Evolutionary conservation across 2,329 filamentous ascomycete genomes (phyloP).

Genomic region (Claviceps purpurea): DNA sequence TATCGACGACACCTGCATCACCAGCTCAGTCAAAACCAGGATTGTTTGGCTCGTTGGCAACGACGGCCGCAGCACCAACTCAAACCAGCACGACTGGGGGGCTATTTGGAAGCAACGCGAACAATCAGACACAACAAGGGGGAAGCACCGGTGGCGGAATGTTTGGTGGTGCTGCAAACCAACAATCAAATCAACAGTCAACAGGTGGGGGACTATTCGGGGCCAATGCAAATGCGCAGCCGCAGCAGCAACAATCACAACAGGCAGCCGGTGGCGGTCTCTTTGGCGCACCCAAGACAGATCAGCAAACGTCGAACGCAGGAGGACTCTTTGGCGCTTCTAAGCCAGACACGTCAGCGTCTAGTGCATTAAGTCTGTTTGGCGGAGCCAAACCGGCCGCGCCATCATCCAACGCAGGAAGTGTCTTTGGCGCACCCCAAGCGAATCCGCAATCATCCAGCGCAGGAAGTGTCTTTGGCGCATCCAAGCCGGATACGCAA

Average conservation of each 20-base stretch:
- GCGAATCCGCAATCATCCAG: constrained; percentile 9
- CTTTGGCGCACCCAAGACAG: constrained; percentile 14
- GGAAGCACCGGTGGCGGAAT: background rate
- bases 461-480: constrained; percentile 17
- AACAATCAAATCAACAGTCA: constrained; percentile 14
- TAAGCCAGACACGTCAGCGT: too few species aligned
- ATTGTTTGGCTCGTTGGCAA: constrained; percentile 18
- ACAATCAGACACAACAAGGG: constrained; percentile 7
- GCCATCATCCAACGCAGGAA: constrained; percentile 10
- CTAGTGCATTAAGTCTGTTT: constrained; percentile 12
- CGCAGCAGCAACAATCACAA: constrained; percentile 14
- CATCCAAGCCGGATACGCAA: constrained; percentile 9
- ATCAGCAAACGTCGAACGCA: constrained; percentile 8
- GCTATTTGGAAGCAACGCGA: constrained; percentile 15
- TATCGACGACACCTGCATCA: constrained; percentile 3
- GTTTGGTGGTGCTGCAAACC: constrained; percentile 6
- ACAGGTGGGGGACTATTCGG: constrained; percentile 20
- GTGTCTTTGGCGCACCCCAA: constrained; percentile 16
- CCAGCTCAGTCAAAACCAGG: too few species aligned
- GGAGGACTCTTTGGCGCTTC: constrained; percentile 5
- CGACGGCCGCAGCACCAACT: constrained; percentile 11
- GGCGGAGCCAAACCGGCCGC: constrained; percentile 12
- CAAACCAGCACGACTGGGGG: constrained; percentile 10
- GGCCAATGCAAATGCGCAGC: constrained; percentile 10
- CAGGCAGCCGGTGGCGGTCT: constrained; percentile 16